These are phyloP conservation scores for Ensete ventricosum DNA, from an alignment of 176 grass and related monocot genomes.

Conservation along the genomic window DNA sequence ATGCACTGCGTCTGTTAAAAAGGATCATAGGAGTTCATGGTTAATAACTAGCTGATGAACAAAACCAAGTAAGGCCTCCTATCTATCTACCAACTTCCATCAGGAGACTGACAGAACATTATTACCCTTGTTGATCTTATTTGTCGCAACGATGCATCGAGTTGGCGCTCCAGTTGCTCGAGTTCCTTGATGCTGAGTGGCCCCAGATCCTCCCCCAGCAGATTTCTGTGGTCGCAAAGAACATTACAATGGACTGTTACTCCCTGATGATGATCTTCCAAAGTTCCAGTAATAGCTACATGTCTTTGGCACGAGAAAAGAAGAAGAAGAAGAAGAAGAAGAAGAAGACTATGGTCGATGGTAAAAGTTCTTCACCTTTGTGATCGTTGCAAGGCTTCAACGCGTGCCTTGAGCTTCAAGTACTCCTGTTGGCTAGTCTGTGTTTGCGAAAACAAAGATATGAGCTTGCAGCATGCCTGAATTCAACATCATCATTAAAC, in stretches of 20 bases:
- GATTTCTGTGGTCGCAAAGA: constrained; percentile 42
- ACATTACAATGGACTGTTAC: no score
- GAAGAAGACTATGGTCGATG: neutral
- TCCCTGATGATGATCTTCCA: no score
- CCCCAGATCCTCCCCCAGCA: constrained; percentile 76
- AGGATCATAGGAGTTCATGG: neutral
- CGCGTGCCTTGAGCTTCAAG: constrained; percentile 55
- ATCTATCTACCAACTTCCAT: neutral
- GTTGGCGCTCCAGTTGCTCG: constrained; percentile 80
- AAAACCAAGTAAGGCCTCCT: neutral
- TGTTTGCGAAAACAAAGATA: neutral
- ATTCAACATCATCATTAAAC: no score
- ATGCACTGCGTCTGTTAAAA: constrained; percentile 67
- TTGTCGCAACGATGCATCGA: constrained; percentile 85
- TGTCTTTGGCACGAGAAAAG: neutral
- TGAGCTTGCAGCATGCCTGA: neutral
- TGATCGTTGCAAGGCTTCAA: constrained; percentile 60
- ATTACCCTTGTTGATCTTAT: constrained; percentile 91
- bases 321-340: no score
- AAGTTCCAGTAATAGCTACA: no score
- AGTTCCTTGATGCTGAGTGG: constrained; percentile 59
- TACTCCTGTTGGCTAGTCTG: constrained; percentile 81
- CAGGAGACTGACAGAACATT: neutral
- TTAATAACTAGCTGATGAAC: neutral
- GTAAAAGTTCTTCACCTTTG: constrained; percentile 44